phyloP scores from a whole-genome alignment of 1,284 basidiomycete genomes.

The Leccinum angustisporum region DNA sequence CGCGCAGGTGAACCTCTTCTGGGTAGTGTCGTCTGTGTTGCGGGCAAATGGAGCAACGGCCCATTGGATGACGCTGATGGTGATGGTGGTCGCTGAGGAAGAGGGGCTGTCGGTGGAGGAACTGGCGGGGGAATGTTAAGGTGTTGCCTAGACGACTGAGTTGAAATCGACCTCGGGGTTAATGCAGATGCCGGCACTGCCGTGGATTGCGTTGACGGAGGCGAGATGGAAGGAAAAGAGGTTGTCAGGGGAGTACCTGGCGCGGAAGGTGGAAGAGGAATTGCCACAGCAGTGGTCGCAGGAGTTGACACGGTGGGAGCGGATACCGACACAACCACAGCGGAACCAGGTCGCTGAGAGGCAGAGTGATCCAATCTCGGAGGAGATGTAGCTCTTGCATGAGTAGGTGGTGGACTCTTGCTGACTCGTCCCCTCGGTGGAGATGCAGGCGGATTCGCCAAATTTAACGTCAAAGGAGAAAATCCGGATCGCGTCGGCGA shows the following conservation, averaged over 20 bases:
- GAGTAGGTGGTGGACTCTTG: constrained; percentile 29
- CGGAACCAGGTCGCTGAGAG: constrained; percentile 12
- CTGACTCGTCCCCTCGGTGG: constrained; percentile 21
- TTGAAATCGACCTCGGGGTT: constrained; percentile 9
- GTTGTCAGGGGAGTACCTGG: constrained; percentile 26
- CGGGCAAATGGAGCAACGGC: not conserved
- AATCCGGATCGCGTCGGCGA: constrained; percentile 31
- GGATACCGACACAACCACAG: constrained; percentile 7
- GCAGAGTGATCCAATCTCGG: constrained; percentile 12
- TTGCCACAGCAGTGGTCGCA: constrained; percentile 7
- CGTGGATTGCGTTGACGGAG: not conserved
- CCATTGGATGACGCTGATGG: constrained; percentile 7
- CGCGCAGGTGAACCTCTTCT: constrained; percentile 16
- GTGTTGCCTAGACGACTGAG: constrained; percentile 29
- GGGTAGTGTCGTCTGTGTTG: constrained; percentile 3
- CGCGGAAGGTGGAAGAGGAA: constrained; percentile 18
- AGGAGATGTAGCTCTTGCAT: constrained; percentile 7
- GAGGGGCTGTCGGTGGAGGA: constrained; percentile 32
- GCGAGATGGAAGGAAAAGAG: constrained; percentile 5
- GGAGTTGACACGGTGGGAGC: constrained; percentile 6
- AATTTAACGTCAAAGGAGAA: constrained; percentile 24
- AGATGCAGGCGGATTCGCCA: constrained; percentile 25
- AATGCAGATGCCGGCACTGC: not conserved
- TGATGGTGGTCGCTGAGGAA: constrained; percentile 30
- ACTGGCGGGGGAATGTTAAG: constrained; percentile 30